Evolutionary conservation across 768 basidiomycete species (phyloP), one percentile per base, ranked within the genome.

Genomic region (Podaxis sp.): DNA sequence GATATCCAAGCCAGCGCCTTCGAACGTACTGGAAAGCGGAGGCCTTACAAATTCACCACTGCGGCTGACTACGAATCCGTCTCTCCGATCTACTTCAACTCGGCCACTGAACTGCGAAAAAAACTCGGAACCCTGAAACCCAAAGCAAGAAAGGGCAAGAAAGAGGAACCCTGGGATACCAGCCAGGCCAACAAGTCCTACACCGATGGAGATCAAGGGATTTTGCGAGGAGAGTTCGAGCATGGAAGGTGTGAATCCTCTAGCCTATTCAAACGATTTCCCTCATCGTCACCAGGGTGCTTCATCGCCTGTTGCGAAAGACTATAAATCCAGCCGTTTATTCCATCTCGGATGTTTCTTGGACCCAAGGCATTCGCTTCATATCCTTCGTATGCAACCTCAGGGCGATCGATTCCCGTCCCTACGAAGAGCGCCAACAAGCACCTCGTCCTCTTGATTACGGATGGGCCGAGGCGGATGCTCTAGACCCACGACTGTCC

Each of bases 11-110:
- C 78, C 81, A 60, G 68, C 67, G 39, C 42, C 39, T 24, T 75
- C 70, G 64, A 65, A 68, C 4, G 68, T 12, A 51, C 46, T 26
- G 49, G 15, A 33, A 39, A 52, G 15, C 24, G 28, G 11, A 44
- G 8, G 48, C 66, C 39, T 36, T 65, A 69, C n/a, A 33, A 1
- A 2, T 55, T 15, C 28, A 59, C 24, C 70, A 65, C 42, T 5
- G 63, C 71, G 3, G 59, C 57, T 4, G 67, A 76, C 8, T 83
- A 81, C 59, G 72, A 76, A 28, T 84, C 83, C 0, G 65, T 85
- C 7, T 85, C 84, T 0, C 83, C 83, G 0, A 81, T 84, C 38
- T 68, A 73, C 48, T 85, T 85, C 57, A 15, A 55, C 52, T 67
- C 64, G 7, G 19, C n/a, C 3, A 53, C 70, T 0, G 76, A 77